Evolutionary conservation across 129 eudicot genomes (phyloP), one percentile per base, ranked within the genome.

Genomic region (Arctium lappa): DNA sequence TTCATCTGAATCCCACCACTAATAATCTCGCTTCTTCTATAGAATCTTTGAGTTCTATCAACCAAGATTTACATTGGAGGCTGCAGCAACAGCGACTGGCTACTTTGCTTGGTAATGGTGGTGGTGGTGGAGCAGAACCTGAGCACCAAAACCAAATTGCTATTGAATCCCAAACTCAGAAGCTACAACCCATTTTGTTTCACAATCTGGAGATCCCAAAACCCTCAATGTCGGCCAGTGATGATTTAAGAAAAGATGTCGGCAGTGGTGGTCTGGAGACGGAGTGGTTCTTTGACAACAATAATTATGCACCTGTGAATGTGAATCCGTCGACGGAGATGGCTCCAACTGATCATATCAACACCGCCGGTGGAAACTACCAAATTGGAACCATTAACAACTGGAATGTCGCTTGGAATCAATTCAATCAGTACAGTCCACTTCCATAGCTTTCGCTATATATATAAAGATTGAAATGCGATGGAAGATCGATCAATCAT

Each of bases 51-150:
- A 94, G 98, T 81, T 91, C 93, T 2, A 87, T 92, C 16, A 94
- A 91, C 79, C 97, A 94, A 82, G 97, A 94, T 33, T 84, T 94
- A 78, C 97, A 92, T 79, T 90, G 95, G 97, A 94, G 89, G 81
- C 75, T 94, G 6, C 98, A 94, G 80, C 95, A 94, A 53, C 95
- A 94, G 29, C 76, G 97, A 27, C 38, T 94, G 33, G 91, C 91
- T 1, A 46, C 71, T 76, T 72, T 91, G 36, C 88, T 84, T 12
- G 33, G 74, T 1, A 73, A 29, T 10, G 88, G 75, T 32, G 88
- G 18, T 32, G 62, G 73, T 1, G 74, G 72, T 3, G 85, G 84
- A 12, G 69, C 31, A 3, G 86, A 81, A 10, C 74, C 34, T 69
- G 78, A 63, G 69, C 76, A 75, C 8, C 72, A 68, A 27, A 78